Evolutionary conservation across 2,329 filamentous ascomycete genomes (phyloP).

Genomic region (Westerdykella sp.): DNA sequence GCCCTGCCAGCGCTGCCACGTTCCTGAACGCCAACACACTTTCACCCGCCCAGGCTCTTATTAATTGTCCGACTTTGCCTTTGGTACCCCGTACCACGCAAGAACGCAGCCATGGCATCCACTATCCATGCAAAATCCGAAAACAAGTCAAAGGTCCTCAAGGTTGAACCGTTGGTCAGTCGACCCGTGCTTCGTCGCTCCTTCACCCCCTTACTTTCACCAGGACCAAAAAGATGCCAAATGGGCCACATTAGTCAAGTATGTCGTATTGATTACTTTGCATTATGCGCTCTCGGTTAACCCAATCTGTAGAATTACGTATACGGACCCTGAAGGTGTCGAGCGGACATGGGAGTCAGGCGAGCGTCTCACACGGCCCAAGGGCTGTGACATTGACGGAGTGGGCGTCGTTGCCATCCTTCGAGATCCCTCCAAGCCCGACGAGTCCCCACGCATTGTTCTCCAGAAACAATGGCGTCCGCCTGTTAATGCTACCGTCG

Average conservation of each 20-base stretch:
- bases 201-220: background rate
- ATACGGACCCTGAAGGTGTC: constrained; percentile 56
- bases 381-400: constrained; percentile 58
- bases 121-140: constrained; percentile 1
- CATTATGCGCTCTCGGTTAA: constrained; percentile 2
- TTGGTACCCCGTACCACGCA: background rate
- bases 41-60: background rate
- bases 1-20: background rate
- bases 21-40: background rate
- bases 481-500: constrained; percentile 53
- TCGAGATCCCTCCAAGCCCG: constrained; percentile 25
- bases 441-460: constrained; percentile 30
- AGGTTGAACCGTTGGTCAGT: constrained; percentile 33
- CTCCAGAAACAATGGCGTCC: constrained; percentile 53
- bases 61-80: background rate
- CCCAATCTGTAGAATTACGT: constrained; percentile 38
- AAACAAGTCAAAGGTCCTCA: constrained; percentile 30
- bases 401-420: constrained; percentile 69
- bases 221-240: constrained; percentile 36
- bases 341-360: constrained; percentile 65
- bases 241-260: constrained; percentile 39
- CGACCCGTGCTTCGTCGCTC: constrained; percentile 1
- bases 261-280: constrained; percentile 6
- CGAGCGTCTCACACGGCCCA: constrained; percentile 62
- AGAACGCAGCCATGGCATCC: background rate